Conservation (phyloP, 2,329 filamentous ascomycete genomes). For the Xylaria sp. region DNA sequence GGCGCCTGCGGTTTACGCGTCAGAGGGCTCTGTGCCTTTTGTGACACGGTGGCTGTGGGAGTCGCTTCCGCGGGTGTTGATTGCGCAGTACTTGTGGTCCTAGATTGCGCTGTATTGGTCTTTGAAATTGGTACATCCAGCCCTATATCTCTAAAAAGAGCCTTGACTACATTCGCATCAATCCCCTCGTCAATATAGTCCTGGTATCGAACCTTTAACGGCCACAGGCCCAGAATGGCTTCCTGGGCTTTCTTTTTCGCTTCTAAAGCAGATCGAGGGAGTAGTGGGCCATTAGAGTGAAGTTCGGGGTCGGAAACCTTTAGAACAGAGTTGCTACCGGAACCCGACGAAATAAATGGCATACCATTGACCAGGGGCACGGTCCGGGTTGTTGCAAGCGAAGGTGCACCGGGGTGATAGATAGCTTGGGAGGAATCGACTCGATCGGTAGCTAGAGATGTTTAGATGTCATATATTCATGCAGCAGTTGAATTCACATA, state of each 20-base stretch:
- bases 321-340: not conserved
- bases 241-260: slow-evolving; percentile 70
- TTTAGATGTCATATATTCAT: slow-evolving; percentile 12
- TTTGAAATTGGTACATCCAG: slow-evolving; percentile 59
- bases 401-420: slow-evolving; percentile 1
- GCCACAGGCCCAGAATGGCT: slow-evolving; percentile 72
- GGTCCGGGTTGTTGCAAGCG: slow-evolving; percentile 7
- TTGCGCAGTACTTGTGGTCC: slow-evolving; percentile 24
- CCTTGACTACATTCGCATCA: slow-evolving; percentile 69
- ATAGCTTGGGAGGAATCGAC: slow-evolving; percentile 18
- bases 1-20: slow-evolving; percentile 24
- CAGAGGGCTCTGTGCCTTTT: slow-evolving; percentile 23
- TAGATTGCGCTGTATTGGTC: slow-evolving; percentile 30
- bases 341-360: not conserved
- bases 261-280: slow-evolving; percentile 50
- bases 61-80: slow-evolving; percentile 12
- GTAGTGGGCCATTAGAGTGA: not conserved
- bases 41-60: slow-evolving; percentile 18
- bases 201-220: slow-evolving; percentile 76
- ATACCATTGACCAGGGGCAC: slow-evolving; percentile 4
- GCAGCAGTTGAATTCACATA: slow-evolving; percentile 36
- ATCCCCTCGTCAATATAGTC: slow-evolving; percentile 80
- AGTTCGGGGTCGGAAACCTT: slow-evolving; percentile 8
- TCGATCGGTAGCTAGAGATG: slow-evolving; percentile 21
- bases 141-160: slow-evolving; percentile 75